phyloP scores from a whole-genome alignment of 257 asterid species.

The Lavandula angustifolia region DNA sequence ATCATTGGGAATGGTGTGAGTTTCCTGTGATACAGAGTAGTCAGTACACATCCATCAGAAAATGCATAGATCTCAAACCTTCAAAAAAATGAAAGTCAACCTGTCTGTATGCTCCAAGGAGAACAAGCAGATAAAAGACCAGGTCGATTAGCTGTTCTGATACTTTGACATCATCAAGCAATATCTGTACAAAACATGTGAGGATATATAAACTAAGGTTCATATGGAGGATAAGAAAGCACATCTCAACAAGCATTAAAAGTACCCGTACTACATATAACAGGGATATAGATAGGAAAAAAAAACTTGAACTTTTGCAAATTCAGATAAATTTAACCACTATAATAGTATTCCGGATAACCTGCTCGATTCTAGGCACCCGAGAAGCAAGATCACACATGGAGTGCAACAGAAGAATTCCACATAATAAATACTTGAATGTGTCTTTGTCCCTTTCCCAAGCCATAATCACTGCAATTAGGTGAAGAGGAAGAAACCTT shows the following conservation, averaged over 20 bases:
- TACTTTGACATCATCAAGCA: conserved; percentile 81
- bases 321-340: conserved; percentile 3
- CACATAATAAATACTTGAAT: conserved; percentile 84
- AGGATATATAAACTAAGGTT: conserved; percentile 20
- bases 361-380: conserved; percentile 89
- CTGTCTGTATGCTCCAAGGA: conserved; percentile 77
- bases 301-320: background rate
- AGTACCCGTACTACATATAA: too few relatives aligned
- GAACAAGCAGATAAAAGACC: conserved; percentile 68
- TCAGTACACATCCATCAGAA: conserved; percentile 25
- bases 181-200: conserved; percentile 56
- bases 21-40: conserved; percentile 43
- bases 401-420: conserved; percentile 80
- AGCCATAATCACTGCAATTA: conserved; percentile 77
- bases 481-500: conserved; percentile 85
- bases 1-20: conserved; percentile 55
- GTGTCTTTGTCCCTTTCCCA: conserved; percentile 71
- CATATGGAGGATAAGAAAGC: conserved; percentile 26
- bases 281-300: conserved; percentile 9
- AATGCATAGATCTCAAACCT: background rate
- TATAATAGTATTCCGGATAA: conserved; percentile 33
- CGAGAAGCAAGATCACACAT: conserved; percentile 90
- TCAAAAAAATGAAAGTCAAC: conserved; percentile 43
- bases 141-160: conserved; percentile 87
- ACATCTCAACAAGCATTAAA: conserved; percentile 4